These are phyloP conservation scores for Komagataella kurtzmanii DNA, from an alignment of 805 yeast genomes.

Conservation along the genomic window DNA sequence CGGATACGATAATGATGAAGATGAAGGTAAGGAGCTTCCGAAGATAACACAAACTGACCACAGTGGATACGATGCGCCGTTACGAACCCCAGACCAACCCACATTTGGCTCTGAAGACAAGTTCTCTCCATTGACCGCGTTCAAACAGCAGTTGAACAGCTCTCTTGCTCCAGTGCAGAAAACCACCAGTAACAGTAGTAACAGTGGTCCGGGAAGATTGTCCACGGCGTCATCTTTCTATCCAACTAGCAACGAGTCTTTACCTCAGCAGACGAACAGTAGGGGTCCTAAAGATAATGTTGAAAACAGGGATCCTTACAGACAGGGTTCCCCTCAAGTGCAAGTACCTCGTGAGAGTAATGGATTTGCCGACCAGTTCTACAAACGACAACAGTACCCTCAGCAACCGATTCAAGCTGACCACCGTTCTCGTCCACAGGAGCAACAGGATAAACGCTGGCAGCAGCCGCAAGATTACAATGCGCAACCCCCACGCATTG, in stretches of 20 bases:
- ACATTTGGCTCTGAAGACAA: constrained; percentile 7
- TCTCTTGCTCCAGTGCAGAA: constrained; percentile 7
- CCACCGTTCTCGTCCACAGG: constrained; percentile 7
- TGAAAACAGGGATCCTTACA: constrained; percentile 6
- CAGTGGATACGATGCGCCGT: not conserved
- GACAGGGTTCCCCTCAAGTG: constrained; percentile 8
- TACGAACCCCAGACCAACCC: not conserved
- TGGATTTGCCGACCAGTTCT: constrained; percentile 2
- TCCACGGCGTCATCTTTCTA: not conserved
- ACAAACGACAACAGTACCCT: constrained; percentile 9
- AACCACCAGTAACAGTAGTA: not conserved
- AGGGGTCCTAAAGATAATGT: not conserved
- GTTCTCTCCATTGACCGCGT: constrained; percentile 21
- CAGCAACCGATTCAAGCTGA: constrained; percentile 8
- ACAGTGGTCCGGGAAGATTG: not conserved
- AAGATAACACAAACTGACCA: not conserved
- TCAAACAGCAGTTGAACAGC: constrained; percentile 15
- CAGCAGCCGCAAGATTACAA: constrained; percentile 1
- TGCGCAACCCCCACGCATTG: constrained; percentile 3
- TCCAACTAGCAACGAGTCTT: not conserved
- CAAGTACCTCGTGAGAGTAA: not conserved
- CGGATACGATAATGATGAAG: constrained; percentile 4
- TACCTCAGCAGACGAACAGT: constrained; percentile 3
- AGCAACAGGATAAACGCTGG: constrained; percentile 1
- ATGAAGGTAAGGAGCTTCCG: not conserved